Evolutionary conservation across 2,329 filamentous ascomycete species (phyloP).

Genomic region (Orbilia javanica): DNA sequence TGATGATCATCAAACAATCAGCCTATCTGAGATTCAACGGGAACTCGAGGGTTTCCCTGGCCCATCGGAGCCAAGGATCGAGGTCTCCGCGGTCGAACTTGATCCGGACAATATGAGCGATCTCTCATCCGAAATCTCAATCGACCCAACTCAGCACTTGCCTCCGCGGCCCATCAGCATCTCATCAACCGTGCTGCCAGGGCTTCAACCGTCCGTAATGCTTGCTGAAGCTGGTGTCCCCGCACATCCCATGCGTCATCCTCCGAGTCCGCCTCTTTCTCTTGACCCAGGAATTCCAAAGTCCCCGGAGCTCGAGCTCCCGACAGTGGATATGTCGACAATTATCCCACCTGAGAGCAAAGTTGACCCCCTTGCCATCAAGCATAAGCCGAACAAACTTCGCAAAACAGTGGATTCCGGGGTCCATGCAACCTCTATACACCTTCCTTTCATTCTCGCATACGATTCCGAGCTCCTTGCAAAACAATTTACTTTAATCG

Average conservation of each 20-base stretch:
- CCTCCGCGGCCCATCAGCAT: constrained; percentile 47
- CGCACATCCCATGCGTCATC: constrained; percentile 63
- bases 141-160: constrained; percentile 64
- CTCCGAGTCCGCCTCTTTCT: constrained; percentile 62
- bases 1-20: constrained; percentile 45
- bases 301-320: constrained; percentile 45
- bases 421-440: constrained; percentile 67
- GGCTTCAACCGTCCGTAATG: constrained; percentile 58
- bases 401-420: constrained; percentile 40
- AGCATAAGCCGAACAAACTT: constrained; percentile 45
- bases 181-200: constrained; percentile 57
- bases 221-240: constrained; percentile 62
- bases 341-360: constrained; percentile 54
- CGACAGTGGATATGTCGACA: constrained; percentile 51
- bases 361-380: constrained; percentile 45
- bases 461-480: constrained; percentile 83
- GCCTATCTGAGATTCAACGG: constrained; percentile 45
- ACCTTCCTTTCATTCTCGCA: constrained; percentile 83
- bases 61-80: constrained; percentile 48
- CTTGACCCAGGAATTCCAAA: constrained; percentile 54
- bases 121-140: constrained; percentile 74
- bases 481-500: constrained; percentile 85
- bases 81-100: constrained; percentile 65
- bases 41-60: constrained; percentile 45
- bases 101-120: constrained; percentile 68